phyloP scores from a whole-genome alignment of 2,329 filamentous ascomycete species.

The Dissoconium aciculare region DNA sequence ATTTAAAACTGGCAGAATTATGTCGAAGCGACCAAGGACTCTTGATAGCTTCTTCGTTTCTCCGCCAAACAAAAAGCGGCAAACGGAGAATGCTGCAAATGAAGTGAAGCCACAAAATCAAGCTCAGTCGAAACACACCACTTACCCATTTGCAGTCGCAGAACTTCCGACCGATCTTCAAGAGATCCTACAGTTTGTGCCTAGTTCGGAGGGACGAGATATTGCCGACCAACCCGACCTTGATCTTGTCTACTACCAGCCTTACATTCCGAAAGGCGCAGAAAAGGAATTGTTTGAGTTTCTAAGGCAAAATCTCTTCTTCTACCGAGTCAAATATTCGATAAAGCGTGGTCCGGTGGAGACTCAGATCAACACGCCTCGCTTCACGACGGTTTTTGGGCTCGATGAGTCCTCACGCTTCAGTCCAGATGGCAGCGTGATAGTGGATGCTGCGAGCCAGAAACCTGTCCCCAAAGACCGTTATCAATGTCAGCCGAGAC shows the following conservation, averaged over 20 bases:
- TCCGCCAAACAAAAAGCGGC: slow-evolving; percentile 28
- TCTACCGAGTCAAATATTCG: slow-evolving; percentile 36
- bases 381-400: slow-evolving; percentile 48
- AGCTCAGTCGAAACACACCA: slow-evolving; percentile 29
- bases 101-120: slow-evolving; percentile 1
- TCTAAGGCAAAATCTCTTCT: slow-evolving; percentile 54
- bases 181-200: slow-evolving; percentile 28
- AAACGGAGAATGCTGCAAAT: slow-evolving; percentile 21
- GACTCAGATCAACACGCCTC: slow-evolving; percentile 46
- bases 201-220: slow-evolving; percentile 35
- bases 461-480: slow-evolving; percentile 30
- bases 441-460: slow-evolving; percentile 31
- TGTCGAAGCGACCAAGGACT: slow-evolving; percentile 41
- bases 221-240: slow-evolving; percentile 57
- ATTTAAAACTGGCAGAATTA: no score
- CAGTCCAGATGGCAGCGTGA: slow-evolving; percentile 15
- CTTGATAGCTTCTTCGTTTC: slow-evolving; percentile 55
- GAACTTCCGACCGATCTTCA: slow-evolving; percentile 32
- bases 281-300: slow-evolving; percentile 52
- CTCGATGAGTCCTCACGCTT: slow-evolving; percentile 52
- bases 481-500: slow-evolving; percentile 49
- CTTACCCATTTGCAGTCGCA: slow-evolving; percentile 40
- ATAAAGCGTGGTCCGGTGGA: slow-evolving; percentile 51
- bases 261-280: slow-evolving; percentile 47
- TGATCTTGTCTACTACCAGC: slow-evolving; percentile 61